Base-by-base conservation (phyloP, 306 rosid genomes). In the Canavalia gladiata region DNA sequence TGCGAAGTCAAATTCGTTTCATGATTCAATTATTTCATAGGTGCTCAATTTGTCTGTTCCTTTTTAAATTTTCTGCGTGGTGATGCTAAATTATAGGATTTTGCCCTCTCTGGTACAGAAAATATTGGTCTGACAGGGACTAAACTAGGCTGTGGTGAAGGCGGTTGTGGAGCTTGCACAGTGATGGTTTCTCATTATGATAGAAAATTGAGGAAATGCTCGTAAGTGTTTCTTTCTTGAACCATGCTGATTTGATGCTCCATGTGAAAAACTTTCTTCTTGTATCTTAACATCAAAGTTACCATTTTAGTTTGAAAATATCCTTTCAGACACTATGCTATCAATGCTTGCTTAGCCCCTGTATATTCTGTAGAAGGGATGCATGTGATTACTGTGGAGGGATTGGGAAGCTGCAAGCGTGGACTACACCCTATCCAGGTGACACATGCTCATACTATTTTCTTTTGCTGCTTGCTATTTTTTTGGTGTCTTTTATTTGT, bases 161-260 rank as follows among this genome's bases (percentile, higher is more conserved):
- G 99, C 66, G 99, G 99, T 75, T 95, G 99, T 85, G 98, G 99
- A 87, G 99, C 99, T 79, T 93, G 99, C 85, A 95, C 99, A 35
- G 97, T 93, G 76, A 95, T 95, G 99, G 97, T 93, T 83, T 93
- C 99, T 25, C 87, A 79, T 45, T 93, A 89, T 81, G 91, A 90
- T 73, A 78, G 79, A 57, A 86, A 54, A 57, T 46, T 73, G 85
- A 85, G 68, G 83, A 95, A 88, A 90, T 89, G 93, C 78, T 62
- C 64, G 99, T 95, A 85, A 86, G 98, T 90, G 73, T 87, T 63
- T 84, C 52, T 60, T 80, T 78, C 71, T 85, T 46, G 8, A 37
- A 62, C 57, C 50, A 35, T 75, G 13, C 63, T 66, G 29, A 11
- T 74, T 68, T 79, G 54, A 31, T 73, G 33, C 56, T 60, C 37